Percentiles rank a stretch among this genome's conserved stretches.
Conservation (phyloP, 768 basidiomycete species). For the Boletus barrowsii region DNA sequence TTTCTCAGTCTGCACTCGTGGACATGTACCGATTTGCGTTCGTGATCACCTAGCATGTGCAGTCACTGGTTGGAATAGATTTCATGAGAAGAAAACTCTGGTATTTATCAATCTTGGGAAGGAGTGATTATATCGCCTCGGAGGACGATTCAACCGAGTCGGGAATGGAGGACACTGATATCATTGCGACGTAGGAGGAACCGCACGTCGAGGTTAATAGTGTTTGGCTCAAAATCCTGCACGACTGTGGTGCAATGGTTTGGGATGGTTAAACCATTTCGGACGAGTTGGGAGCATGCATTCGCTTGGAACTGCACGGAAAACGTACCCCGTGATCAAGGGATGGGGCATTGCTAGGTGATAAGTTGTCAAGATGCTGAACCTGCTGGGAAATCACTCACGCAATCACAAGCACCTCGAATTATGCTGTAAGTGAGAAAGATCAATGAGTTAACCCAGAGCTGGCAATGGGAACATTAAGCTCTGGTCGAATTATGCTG, state of each 20-base stretch:
- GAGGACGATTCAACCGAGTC: not conserved
- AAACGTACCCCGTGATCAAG: not conserved
- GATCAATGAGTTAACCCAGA: too few relatives aligned
- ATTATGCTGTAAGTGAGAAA: too few relatives aligned
- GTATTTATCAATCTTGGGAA: not conserved
- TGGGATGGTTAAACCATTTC: too few relatives aligned
- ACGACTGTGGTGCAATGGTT: too few relatives aligned
- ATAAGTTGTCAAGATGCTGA: not conserved
- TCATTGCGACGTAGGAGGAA: too few relatives aligned
- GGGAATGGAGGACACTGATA: not conserved
- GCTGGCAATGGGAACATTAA: too few relatives aligned
- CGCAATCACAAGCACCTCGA: not conserved
- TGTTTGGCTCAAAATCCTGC: too few relatives aligned
- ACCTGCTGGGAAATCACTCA: not conserved
- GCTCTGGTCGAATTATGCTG: too few relatives aligned
- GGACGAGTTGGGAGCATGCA: too few relatives aligned
- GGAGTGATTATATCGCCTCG: not conserved
- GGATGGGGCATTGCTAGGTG: not conserved
- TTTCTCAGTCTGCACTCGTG: not conserved
- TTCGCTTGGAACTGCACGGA: not conserved
- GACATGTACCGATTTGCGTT: not conserved
- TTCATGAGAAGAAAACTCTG: conserved; percentile 1
- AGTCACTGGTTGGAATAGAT: conserved; percentile 1
- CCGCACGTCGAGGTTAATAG: too few relatives aligned
- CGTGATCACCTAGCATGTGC: conserved; percentile 15